Evolutionary conservation across 73 alveolate genomes (phyloP), one percentile per base, ranked within the genome.

Genomic region (Paramecium biaurelia): DNA sequence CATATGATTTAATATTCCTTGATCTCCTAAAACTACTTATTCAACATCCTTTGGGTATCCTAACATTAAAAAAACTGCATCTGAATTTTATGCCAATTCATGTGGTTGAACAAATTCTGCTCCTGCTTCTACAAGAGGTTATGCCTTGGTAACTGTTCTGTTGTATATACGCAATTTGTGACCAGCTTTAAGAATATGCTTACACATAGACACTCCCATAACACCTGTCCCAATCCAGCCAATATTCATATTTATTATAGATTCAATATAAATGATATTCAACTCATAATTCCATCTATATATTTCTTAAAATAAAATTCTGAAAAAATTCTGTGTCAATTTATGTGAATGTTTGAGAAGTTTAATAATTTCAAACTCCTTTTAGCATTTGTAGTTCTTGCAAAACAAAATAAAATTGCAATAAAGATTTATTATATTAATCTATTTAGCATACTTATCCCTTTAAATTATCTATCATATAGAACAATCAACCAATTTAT

Each of bases 201-300:
- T 92, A 57, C 96, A 95, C 99, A 97, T 97, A 56, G 96, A 92
- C 47, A 94, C 84, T 15, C 99, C 99, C 99, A 97, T 97, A n/a
- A 97, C 98, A 9, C 98, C 99, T 7, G 99, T 96, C 4, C 99
- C 99, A 58, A 95, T 94, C 98, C 99, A 96, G 32, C 99, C 99
- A 42, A 96, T 93, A 92, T 92, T 79, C 92, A 59, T 85, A 10
- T 45, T 53, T 53, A 4, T 4, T 53, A 53, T 53, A 53, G 68
- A 53, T 18, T 47, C 58, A 3, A 47, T 47, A 47, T 14, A 14
- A 12, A 14, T 47, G 9, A 3, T 5, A 14, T 12, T 14, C 58
- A 47, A 47, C 58, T 47, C 6, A 12, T 38, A 38, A 7, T 38
- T 38, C 47, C 47, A 38, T 38, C n/a, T n/a, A n/a, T 53, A 4